Conservation (phyloP, 176 grass and related monocot genomes). For the Ensete glaucum region DNA sequence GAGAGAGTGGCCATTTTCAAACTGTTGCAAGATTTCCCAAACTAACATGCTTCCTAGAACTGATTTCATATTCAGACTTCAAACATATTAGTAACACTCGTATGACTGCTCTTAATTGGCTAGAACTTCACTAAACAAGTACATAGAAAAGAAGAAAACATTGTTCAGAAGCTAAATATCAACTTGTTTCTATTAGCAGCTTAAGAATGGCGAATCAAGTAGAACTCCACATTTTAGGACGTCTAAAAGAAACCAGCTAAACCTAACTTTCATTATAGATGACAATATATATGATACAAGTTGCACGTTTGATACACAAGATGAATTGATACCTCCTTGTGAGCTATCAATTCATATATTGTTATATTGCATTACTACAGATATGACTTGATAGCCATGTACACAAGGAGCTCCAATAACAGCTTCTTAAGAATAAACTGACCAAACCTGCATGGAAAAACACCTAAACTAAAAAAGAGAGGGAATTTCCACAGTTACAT, state of each 20-base stretch:
- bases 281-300: not conserved
- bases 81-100: no score
- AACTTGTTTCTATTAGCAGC: not conserved
- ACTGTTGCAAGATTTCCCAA: not conserved
- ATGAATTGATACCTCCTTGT: no score
- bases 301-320: not conserved
- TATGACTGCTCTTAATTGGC: not conserved
- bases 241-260: not conserved
- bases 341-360: not conserved
- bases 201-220: not conserved
- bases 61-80: not conserved
- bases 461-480: constrained; percentile 1
- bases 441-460: not conserved
- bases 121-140: not conserved
- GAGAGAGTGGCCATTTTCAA: not conserved
- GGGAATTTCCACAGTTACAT: not conserved
- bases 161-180: no score
- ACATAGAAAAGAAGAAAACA: no score
- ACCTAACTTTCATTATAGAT: not conserved
- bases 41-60: not conserved
- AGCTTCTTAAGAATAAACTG: not conserved
- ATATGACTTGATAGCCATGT: not conserved
- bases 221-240: not conserved
- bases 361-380: not conserved
- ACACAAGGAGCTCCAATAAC: not conserved